Evolutionary conservation across 2,329 filamentous ascomycete species (phyloP).

Genomic region (Sclerotinia minor): DNA sequence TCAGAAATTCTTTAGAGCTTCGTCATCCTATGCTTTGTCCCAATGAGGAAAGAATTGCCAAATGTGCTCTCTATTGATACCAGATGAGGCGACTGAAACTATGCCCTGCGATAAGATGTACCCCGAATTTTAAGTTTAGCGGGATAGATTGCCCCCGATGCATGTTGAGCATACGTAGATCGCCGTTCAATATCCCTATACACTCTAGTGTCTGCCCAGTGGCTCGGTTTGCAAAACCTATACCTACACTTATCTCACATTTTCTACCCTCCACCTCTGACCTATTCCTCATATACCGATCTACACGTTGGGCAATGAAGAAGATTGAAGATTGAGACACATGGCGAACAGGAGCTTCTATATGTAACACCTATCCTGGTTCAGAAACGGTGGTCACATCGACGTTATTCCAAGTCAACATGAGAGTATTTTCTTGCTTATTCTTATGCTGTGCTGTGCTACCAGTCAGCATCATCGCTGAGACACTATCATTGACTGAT

Average conservation of each 20-base stretch:
- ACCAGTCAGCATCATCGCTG: neutral
- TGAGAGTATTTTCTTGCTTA: conserved; percentile 10
- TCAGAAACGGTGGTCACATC: neutral
- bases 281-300: neutral
- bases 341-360: neutral
- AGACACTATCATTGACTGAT: conserved; percentile 1
- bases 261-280: neutral
- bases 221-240: neutral
- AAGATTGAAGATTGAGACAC: conserved; percentile 1
- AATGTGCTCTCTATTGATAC: neutral
- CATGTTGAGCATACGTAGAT: neutral
- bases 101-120: neutral
- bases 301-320: neutral
- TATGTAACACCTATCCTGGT: conserved; percentile 10
- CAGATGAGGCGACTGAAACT: neutral
- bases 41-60: neutral
- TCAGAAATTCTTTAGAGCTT: neutral
- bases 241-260: neutral
- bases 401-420: neutral
- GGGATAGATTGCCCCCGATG: neutral
- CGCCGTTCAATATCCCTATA: neutral
- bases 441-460: conserved; percentile 1
- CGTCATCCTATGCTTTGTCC: conserved; percentile 1
- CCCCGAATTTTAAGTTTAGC: conserved; percentile 14
- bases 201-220: neutral